These are phyloP conservation scores for Citrus sinensis DNA, from an alignment of 345 rosid genomes.

Conservation along the genomic window DNA sequence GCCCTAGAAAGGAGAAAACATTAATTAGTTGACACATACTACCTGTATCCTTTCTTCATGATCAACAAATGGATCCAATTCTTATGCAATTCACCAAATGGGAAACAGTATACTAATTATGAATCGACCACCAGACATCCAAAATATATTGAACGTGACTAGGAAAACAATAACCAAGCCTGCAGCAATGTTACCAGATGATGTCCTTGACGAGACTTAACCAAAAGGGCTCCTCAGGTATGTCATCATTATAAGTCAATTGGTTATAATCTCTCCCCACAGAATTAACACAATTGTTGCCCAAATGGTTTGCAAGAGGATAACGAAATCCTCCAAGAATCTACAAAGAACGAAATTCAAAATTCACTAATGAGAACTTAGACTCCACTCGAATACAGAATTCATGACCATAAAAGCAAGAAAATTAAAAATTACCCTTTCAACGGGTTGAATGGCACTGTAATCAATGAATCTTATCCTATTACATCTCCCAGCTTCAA, in stretches of 20 bases:
- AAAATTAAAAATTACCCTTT: constrained; percentile 13
- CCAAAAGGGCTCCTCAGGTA: constrained; percentile 46
- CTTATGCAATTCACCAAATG: neutral
- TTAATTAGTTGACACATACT: neutral
- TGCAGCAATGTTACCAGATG: constrained; percentile 34
- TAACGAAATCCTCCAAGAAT: constrained; percentile 2
- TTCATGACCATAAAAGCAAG: too few relatives aligned
- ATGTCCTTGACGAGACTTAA: constrained; percentile 37
- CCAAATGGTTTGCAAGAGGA: constrained; percentile 1
- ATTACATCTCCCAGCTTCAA: constrained; percentile 12
- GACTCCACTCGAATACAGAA: neutral
- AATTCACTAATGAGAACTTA: neutral
- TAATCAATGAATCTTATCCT: constrained; percentile 5
- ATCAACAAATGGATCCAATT: neutral
- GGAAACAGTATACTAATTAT: neutral
- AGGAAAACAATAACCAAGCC: neutral
- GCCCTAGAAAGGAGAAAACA: constrained; percentile 37
- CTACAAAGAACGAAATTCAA: constrained; percentile 18
- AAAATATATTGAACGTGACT: neutral
- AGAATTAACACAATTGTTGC: constrained; percentile 12
- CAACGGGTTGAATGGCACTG: neutral
- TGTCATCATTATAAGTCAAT: constrained; percentile 22
- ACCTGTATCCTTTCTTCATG: neutral
- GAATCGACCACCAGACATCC: neutral
- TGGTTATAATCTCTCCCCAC: constrained; percentile 25